Conservation (phyloP, 352 stramenopile genomes). For the Phytophthora pini region DNA sequence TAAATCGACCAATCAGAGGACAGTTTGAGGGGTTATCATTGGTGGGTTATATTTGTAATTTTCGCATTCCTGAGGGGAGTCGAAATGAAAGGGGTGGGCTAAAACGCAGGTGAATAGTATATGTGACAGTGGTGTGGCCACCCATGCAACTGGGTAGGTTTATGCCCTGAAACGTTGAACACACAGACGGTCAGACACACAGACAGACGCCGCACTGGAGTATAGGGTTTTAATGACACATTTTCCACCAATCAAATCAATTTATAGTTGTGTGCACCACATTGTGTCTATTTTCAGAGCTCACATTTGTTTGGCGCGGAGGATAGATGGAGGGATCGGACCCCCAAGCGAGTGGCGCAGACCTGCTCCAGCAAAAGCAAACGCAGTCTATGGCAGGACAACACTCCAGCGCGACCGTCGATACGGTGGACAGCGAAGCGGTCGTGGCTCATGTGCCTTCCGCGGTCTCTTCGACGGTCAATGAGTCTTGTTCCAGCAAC, state of each 20-base stretch:
- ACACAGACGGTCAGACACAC: too few relatives aligned
- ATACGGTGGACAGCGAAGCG: not conserved
- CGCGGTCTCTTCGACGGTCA: not conserved
- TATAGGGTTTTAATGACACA: too few relatives aligned
- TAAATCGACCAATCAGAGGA: too few relatives aligned
- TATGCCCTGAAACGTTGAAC: too few relatives aligned
- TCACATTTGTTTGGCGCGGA: conserved; percentile 26
- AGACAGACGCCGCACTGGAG: too few relatives aligned
- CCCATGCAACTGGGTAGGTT: too few relatives aligned
- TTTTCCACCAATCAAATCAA: conserved; percentile 1
- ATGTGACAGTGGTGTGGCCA: too few relatives aligned
- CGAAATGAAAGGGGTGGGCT: too few relatives aligned
- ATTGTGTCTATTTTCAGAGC: conserved; percentile 5
- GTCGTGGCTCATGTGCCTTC: not conserved
- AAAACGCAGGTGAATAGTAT: too few relatives aligned
- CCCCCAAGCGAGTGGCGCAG: not conserved
- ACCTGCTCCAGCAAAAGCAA: conserved; percentile 3
- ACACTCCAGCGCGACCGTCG: not conserved
- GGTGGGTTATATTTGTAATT: too few relatives aligned
- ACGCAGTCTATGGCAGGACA: not conserved
- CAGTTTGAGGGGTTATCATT: too few relatives aligned
- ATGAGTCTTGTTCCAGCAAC: conserved; percentile 3
- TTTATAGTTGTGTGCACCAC: conserved; percentile 6
- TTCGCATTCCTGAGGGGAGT: too few relatives aligned
- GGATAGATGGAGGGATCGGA: conserved; percentile 17